A percentile compares a stretch with the other conserved stretches of the same genome.
These are phyloP conservation scores for Tranzscheliella williamsii DNA, from an alignment of 1,284 basidiomycete species.

Conservation along the genomic window DNA sequence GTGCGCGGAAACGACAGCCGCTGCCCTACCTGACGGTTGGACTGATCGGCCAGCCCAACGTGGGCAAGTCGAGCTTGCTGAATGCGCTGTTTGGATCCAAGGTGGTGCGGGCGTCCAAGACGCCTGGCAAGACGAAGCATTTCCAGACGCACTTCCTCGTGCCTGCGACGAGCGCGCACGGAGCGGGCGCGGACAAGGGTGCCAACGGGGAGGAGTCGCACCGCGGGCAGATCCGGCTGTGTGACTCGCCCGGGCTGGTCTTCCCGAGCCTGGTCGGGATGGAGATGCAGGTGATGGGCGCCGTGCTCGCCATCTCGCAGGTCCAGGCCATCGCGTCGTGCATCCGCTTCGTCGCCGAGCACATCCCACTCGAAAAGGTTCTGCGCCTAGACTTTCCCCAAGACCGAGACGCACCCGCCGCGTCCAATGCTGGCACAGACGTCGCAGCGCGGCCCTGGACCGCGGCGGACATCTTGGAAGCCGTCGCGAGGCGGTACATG, in stretches of 20 bases:
- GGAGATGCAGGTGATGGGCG: conserved; percentile 69
- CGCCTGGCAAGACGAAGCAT: conserved; percentile 92
- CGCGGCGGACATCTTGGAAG: conserved; percentile 76
- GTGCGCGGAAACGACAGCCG: conserved; percentile 5
- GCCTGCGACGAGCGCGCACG: conserved; percentile 77
- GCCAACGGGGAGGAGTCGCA: conserved; percentile 38
- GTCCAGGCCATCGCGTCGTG: conserved; percentile 79
- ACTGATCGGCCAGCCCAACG: conserved; percentile 75
- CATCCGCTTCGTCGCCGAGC: conserved; percentile 70
- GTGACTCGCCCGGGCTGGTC: conserved; percentile 65
- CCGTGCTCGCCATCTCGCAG: conserved; percentile 79
- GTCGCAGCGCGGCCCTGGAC: conserved; percentile 67
- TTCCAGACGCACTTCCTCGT: conserved; percentile 89
- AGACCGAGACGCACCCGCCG: conserved; percentile 42
- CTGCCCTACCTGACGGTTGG: conserved; percentile 42
- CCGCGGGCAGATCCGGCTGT: conserved; percentile 35
- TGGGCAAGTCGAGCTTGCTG: conserved; percentile 86
- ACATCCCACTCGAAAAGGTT: conserved; percentile 77
- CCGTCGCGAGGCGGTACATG: conserved; percentile 75
- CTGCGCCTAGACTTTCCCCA: conserved; percentile 64
- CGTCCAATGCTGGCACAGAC: conserved; percentile 57
- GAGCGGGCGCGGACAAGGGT: conserved; percentile 65
- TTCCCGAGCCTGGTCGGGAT: conserved; percentile 65
- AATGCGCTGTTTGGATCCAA: conserved; percentile 84
- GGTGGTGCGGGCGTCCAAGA: conserved; percentile 81